Conservation (phyloP, 1,284 basidiomycete genomes). For the Fomitopsis betulina region DNA sequence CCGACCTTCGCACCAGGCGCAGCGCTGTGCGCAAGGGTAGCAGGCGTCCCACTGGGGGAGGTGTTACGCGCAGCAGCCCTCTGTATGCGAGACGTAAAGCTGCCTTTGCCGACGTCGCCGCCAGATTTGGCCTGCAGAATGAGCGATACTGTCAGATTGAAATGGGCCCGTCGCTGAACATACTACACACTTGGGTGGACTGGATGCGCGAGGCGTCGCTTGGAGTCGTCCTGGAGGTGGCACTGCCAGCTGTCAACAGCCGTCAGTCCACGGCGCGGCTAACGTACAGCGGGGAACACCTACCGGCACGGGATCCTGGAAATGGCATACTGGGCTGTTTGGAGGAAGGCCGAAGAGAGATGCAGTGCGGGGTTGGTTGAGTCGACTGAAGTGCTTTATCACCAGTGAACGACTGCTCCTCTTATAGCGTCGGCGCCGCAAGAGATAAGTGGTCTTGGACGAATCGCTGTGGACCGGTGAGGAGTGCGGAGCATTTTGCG, state of each 20-base stretch:
- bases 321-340: slow-evolving; percentile 10
- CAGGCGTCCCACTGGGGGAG: background rate
- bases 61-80: slow-evolving; percentile 22
- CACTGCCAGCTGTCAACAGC: slow-evolving; percentile 14
- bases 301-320: slow-evolving; percentile 15
- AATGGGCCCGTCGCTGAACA: background rate
- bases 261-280: background rate
- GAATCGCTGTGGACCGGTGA: background rate
- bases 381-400: background rate
- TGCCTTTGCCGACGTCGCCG: slow-evolving; percentile 26
- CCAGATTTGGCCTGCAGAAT: slow-evolving; percentile 25
- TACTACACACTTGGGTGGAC: slow-evolving; percentile 24
- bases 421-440: background rate
- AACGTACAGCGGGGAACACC: background rate
- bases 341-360: background rate
- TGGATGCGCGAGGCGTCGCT: slow-evolving; percentile 27
- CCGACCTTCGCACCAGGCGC: background rate
- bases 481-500: background rate
- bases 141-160: background rate
- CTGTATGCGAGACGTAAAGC: slow-evolving; percentile 27
- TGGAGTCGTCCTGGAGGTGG: slow-evolving; percentile 19
- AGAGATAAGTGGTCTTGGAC: background rate
- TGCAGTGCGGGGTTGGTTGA: background rate
- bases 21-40: background rate
- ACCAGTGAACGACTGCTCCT: background rate